Conservation (phyloP, 192 early-diverging fungal species). For the Coemansia sp. region DNA sequence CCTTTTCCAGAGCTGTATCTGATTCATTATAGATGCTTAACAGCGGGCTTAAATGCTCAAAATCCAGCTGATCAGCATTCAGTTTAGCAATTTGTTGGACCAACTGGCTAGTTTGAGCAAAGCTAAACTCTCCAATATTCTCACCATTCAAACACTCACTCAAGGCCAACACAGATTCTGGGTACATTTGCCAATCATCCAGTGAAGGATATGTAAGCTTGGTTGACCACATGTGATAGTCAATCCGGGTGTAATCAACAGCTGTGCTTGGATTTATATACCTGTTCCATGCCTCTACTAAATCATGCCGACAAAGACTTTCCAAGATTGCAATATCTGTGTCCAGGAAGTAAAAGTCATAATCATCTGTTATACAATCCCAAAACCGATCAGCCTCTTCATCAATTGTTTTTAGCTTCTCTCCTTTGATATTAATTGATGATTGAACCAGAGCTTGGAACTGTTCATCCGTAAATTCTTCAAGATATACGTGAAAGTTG, state of each 20-base stretch:
- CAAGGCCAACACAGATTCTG: constrained; percentile 10
- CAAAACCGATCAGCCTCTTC: constrained; percentile 65
- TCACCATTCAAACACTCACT: constrained; percentile 7
- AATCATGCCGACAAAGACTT: constrained; percentile 14
- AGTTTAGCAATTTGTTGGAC: not conserved
- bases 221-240: constrained; percentile 20
- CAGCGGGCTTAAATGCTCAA: not conserved
- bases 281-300: constrained; percentile 32
- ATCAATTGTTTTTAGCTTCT: constrained; percentile 67
- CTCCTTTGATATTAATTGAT: constrained; percentile 56
- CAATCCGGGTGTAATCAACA: constrained; percentile 25
- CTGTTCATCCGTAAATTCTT: constrained; percentile 25
- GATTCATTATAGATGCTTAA: not conserved
- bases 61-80: not conserved
- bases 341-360: constrained; percentile 66
- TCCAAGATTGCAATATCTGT: constrained; percentile 3
- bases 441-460: constrained; percentile 62
- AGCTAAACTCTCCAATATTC: not conserved
- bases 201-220: constrained; percentile 5
- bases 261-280: constrained; percentile 35
- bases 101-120: not conserved
- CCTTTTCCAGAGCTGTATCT: not conserved
- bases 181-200: constrained; percentile 6
- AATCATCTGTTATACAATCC: constrained; percentile 60
- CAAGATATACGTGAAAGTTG: constrained; percentile 31